Evolutionary conservation across 1,284 basidiomycete genomes (phyloP).

Genomic region (Marasmius sp.): DNA sequence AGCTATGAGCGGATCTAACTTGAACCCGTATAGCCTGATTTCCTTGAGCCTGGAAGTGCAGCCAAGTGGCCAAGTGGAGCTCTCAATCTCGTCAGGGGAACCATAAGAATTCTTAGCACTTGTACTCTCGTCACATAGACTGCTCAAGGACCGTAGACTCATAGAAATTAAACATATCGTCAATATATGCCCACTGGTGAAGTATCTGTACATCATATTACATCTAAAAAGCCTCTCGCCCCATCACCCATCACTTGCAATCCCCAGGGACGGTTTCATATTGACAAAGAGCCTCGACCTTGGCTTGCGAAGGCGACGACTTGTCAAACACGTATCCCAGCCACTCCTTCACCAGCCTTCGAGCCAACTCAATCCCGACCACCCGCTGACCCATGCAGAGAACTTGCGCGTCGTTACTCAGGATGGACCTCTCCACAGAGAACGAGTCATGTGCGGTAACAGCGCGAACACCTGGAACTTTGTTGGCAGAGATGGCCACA

Average conservation of each 20-base stretch:
- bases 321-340: slow-evolving; percentile 17
- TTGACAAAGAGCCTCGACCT: slow-evolving; percentile 18
- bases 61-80: no score
- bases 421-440: slow-evolving; percentile 17
- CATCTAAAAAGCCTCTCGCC: not conserved
- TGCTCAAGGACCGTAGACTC: no score
- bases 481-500: slow-evolving; percentile 20
- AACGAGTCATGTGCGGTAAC: slow-evolving; percentile 20
- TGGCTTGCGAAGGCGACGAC: slow-evolving; percentile 13
- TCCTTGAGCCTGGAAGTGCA: no score
- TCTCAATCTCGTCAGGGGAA: no score
- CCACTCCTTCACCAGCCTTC: slow-evolving; percentile 16
- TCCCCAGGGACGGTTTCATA: slow-evolving; percentile 14
- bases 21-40: no score
- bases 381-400: slow-evolving; percentile 21
- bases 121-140: no score
- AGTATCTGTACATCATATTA: not conserved
- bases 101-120: no score
- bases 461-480: slow-evolving; percentile 19
- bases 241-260: not conserved
- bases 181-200: no score
- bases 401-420: slow-evolving; percentile 18
- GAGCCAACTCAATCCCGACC: slow-evolving; percentile 20
- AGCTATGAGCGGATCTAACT: no score
- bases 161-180: no score